These are phyloP conservation scores for Silene conica DNA, from an alignment of 148 eudicot genomes.

Conservation along the genomic window DNA sequence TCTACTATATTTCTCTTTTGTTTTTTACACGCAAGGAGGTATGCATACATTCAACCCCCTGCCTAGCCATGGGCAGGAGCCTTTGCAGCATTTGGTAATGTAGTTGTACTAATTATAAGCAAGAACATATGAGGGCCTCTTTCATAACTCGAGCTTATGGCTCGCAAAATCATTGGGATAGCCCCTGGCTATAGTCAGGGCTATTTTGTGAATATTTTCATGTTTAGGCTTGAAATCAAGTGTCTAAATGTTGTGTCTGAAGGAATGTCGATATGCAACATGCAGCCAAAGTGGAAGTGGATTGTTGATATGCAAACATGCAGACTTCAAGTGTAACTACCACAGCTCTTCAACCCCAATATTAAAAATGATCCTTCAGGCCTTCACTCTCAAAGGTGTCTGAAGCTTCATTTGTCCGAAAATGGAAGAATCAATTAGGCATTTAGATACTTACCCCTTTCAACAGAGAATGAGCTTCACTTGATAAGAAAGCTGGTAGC, in stretches of 20 bases:
- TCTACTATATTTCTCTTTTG: not conserved
- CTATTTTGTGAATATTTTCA: not conserved
- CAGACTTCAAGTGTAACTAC: not conserved
- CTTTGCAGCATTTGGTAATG: not conserved
- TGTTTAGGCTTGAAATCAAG: not conserved
- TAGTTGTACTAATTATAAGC: not conserved
- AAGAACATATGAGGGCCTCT: not conserved
- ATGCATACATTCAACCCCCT: not conserved
- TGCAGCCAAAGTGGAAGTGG: not conserved
- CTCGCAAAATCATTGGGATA: not conserved
- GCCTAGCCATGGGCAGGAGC: not conserved
- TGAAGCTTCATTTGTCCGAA: constrained; percentile 4
- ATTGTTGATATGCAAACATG: not conserved
- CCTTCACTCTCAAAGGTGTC: not conserved
- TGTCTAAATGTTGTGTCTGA: not conserved
- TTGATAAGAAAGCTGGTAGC: constrained; percentile 71
- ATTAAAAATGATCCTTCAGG: not conserved
- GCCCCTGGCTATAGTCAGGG: not conserved
- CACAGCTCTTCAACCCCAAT: not conserved
- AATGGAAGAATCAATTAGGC: not conserved
- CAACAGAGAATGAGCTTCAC: constrained; percentile 78
- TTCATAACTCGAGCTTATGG: not conserved
- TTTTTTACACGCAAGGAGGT: not conserved
- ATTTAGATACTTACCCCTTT: constrained; percentile 57
- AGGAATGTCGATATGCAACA: not conserved